Evolutionary conservation across 176 grass and related monocot species (phyloP), one percentile per base, ranked within the genome.

Genomic region (Alopecurus myosuroides): DNA sequence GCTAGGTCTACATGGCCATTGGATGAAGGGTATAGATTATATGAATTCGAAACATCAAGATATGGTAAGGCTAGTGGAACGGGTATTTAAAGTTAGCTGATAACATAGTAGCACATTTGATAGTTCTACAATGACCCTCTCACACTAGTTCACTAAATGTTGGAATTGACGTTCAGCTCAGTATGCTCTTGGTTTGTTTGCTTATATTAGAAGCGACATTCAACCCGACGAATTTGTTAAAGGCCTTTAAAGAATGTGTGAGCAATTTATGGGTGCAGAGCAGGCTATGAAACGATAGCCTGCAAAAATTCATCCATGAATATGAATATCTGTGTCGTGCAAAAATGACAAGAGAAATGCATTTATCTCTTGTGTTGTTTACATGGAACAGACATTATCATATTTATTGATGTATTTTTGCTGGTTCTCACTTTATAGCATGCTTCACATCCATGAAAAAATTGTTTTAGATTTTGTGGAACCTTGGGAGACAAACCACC

Each of bases 21-120:
- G 94, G 94, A 13, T 93, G 71, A 91, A 81, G 19, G 91, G 94
- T 61, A 97, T 97, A 81, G 94, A 97, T 78, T 97, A 89, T 81
- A 88, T 97, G 84, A 84, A 88, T 55, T n/a, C 70, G 12, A 76
- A 89, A 26, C 89, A 84, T 46, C 66, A 46, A 77, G 82, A 86
- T 41, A 81, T 77, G 87, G 94, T 93, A 91, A 85, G 55, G 68
- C 39, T 82, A 37, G 17, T 81, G 64, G 42, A 37, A 79, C 26
- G 5, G 63, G 33, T 77, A 56, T 55, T 61, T n/a, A 35, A 72
- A 48, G 12, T 58, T 85, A 70, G 7, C 74, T 42, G 35, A 85
- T 67, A 67, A 44, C 0, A 52, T 18, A 35, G 29, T 33, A 74
- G 12, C 10, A 62, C 14, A 53, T 14, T 66, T 2, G 28, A 40